Evolutionary conservation across 1,284 basidiomycete species (phyloP), one percentile per base, ranked within the genome.

Genomic region (Pholiota adiposa): DNA sequence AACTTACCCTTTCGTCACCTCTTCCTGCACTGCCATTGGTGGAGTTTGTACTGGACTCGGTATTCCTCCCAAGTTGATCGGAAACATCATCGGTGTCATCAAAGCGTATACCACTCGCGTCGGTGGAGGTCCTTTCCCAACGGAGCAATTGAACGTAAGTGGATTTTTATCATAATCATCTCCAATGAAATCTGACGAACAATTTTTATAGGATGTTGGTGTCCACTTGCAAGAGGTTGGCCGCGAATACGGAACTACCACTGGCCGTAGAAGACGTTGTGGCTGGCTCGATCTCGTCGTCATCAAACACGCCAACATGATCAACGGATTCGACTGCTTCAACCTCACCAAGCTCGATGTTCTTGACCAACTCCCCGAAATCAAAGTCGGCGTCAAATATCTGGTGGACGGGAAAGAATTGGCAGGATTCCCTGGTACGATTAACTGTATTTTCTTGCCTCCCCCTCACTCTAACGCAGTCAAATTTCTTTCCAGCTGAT

Each of bases 91-190:
- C 66, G 97, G 97, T 63, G 97, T 99, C 61, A 83, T 97, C 75
- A 99, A 98, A 77, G 97, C 97, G 2, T 99, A 99, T 75, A 98
- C 97, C 19, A 98, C 97, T 2, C 88, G 97, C 44, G 97, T 99
- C 27, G 97, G 97, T 19, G 94, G 95, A 54, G 97, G 97, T 0
- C 97, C 97, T 9, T 99, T 99, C 85, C 96, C 97, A 4, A 94
- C 94, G 3, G 97, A 99, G 77, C 93, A 96, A 72, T 83, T 96
- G 63, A 93, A 96, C 74, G 89, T 92, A 61, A 58, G 87, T 79
- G n/a, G n/a, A n/a, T n/a, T n/a, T n/a, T 19, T 41, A n/a, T n/a
- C n/a, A n/a, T n/a, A n/a, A n/a, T 38, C 25, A 56, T 51, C 33
- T 14, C 16, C 34, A 40, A n/a, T 33, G 40, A 38, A 31, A 21